These are phyloP conservation scores for Camillea tinctor DNA, from an alignment of 2,329 filamentous ascomycete species.

Conservation along the genomic window DNA sequence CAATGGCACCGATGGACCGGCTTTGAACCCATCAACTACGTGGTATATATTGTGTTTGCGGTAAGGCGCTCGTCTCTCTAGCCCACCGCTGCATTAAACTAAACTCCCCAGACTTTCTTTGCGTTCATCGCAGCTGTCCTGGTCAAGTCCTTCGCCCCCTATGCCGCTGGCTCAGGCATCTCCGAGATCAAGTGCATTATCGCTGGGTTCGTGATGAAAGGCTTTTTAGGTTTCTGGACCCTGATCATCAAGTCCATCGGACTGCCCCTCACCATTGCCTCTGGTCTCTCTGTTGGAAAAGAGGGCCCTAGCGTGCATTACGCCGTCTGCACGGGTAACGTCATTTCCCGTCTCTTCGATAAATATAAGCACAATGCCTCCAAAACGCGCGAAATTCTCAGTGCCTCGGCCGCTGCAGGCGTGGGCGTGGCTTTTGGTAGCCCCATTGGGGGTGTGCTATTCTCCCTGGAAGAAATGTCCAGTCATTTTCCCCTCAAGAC, in stretches of 20 bases:
- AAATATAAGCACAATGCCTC: slow-evolving; percentile 91
- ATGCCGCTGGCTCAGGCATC: slow-evolving; percentile 94
- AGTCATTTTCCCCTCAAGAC: slow-evolving; percentile 96
- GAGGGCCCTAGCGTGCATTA: slow-evolving; percentile 99
- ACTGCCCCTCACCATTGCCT: slow-evolving; percentile 87
- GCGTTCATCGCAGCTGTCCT: slow-evolving; percentile 78
- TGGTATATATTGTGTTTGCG: slow-evolving; percentile 84
- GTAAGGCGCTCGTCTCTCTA: slow-evolving; percentile 42
- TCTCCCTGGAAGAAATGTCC: slow-evolving; percentile 97
- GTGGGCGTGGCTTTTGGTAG: slow-evolving; percentile 97
- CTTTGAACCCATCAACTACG: slow-evolving; percentile 75
- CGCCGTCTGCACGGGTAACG: slow-evolving; percentile 94
- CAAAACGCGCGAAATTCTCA: slow-evolving; percentile 93
- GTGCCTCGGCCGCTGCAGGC: slow-evolving; percentile 89
- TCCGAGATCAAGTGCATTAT: slow-evolving; percentile 99
- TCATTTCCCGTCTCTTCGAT: slow-evolving; percentile 87
- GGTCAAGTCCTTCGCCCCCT: slow-evolving; percentile 90
- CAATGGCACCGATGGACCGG: slow-evolving; percentile 90
- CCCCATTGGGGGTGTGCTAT: slow-evolving; percentile 93
- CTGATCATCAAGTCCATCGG: slow-evolving; percentile 91
- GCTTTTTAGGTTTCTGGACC: slow-evolving; percentile 89
- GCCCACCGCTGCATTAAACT: slow-evolving; percentile 4
- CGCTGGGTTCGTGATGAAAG: slow-evolving; percentile 98
- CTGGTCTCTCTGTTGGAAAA: slow-evolving; percentile 91
- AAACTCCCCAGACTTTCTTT: slow-evolving; percentile 61